Percentiles rank a stretch among this genome's conserved stretches.
These are phyloP conservation scores for Rasamsonia emersonii DNA, from an alignment of 2,329 filamentous ascomycete genomes.

Conservation along the genomic window DNA sequence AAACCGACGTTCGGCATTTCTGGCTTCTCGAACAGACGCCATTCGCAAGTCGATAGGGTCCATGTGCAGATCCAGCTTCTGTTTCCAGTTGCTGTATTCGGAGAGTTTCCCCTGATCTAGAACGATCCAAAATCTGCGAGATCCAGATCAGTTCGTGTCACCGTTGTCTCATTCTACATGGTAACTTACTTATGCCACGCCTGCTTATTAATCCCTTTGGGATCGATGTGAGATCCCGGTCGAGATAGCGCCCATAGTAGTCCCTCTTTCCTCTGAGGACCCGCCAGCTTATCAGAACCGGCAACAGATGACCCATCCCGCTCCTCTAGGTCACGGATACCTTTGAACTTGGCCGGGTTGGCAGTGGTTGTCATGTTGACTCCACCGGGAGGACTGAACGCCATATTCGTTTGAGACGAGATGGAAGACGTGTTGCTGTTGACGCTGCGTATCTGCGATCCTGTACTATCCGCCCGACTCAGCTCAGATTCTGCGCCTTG, in stretches of 20 bases:
- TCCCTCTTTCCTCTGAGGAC: conserved; percentile 79
- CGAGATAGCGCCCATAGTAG: conserved; percentile 89
- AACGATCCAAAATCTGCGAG: conserved; percentile 86
- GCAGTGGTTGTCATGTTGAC: conserved; percentile 14
- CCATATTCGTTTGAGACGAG: conserved; percentile 30
- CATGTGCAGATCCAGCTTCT: conserved; percentile 92
- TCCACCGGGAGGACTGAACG: conserved; percentile 18
- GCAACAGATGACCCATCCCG: conserved; percentile 51
- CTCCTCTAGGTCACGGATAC: conserved; percentile 86
- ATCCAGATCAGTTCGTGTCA: conserved; percentile 4
- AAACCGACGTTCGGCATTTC: conserved; percentile 88
- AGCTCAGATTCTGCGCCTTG: conserved; percentile 60
- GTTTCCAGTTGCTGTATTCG: conserved; percentile 99
- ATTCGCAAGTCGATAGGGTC: conserved; percentile 95
- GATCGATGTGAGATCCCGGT: conserved; percentile 89
- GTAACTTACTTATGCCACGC: conserved; percentile 90
- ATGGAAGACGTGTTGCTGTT: conserved; percentile 39
- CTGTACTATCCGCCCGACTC: conserved; percentile 63
- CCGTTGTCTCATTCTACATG: background rate
- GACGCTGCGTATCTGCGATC: conserved; percentile 55
- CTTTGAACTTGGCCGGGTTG: conserved; percentile 63
- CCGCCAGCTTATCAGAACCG: conserved; percentile 47
- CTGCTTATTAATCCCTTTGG: conserved; percentile 89
- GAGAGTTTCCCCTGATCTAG: conserved; percentile 93
- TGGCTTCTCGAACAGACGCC: conserved; percentile 91